A percentile compares a stretch with the other conserved stretches of the same genome.
These are phyloP conservation scores for Pseudogymnoascus sp. DNA, from an alignment of 2,329 filamentous ascomycete species.

Conservation along the genomic window DNA sequence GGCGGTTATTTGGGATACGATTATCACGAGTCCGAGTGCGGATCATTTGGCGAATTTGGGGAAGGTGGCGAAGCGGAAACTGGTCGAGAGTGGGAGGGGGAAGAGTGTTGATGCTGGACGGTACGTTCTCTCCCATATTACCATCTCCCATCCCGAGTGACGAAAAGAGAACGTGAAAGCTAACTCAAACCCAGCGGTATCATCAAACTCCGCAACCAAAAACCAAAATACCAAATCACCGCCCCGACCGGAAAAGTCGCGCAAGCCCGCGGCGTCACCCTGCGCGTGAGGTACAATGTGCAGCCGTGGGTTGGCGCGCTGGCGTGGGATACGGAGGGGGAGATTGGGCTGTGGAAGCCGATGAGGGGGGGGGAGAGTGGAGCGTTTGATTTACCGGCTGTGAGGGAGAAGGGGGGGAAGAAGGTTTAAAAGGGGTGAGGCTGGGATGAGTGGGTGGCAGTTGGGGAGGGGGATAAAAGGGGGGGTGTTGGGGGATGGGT, in stretches of 20 bases:
- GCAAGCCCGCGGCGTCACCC: conserved; percentile 61
- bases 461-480: neutral
- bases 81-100: conserved; percentile 49
- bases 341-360: conserved; percentile 56
- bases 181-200: conserved; percentile 48
- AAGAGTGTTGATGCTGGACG: conserved; percentile 45
- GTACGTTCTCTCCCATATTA: conserved; percentile 19
- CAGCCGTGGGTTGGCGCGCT: conserved; percentile 92
- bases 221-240: conserved; percentile 94
- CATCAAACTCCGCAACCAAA: conserved; percentile 72
- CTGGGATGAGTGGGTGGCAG: neutral
- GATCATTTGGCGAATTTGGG: conserved; percentile 48
- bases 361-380: conserved; percentile 58
- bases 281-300: conserved; percentile 89
- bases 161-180: too few species aligned
- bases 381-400: conserved; percentile 53
- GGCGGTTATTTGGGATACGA: conserved; percentile 91
- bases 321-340: conserved; percentile 60
- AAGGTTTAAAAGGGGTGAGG: conserved; percentile 1
- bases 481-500: neutral
- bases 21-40: conserved; percentile 69
- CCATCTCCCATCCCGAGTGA: too few species aligned
- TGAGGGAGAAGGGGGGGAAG: conserved; percentile 49
- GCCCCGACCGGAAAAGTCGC: conserved; percentile 76
- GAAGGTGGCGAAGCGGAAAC: conserved; percentile 53